Evolutionary conservation across 306 rosid genomes (phyloP).

Genomic region (Carpinus viminea): DNA sequence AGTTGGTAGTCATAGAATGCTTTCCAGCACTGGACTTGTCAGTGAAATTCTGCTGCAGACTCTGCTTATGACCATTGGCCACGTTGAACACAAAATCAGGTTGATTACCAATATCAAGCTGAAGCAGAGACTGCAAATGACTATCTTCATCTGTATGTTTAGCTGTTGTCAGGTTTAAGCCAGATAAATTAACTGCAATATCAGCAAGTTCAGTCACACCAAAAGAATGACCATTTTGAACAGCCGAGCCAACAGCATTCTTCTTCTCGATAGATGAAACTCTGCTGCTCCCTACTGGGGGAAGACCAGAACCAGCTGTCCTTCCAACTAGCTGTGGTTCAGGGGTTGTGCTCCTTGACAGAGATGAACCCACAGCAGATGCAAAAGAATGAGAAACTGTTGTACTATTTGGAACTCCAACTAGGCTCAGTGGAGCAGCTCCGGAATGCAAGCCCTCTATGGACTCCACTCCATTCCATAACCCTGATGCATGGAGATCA

Average conservation of each 20-base stretch:
- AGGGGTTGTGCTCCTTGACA: constrained; percentile 72
- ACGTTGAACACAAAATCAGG: constrained; percentile 50
- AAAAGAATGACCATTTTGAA: constrained; percentile 53
- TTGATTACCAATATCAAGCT: constrained; percentile 49
- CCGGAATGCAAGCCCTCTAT: constrained; percentile 60
- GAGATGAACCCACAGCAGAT: constrained; percentile 58
- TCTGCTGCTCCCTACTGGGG: constrained; percentile 65
- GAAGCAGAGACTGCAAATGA: constrained; percentile 60
- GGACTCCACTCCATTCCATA: constrained; percentile 49
- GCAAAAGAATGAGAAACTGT: constrained; percentile 51
- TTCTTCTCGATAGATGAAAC: constrained; percentile 49
- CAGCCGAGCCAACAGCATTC: constrained; percentile 43
- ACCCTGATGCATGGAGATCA: constrained; percentile 40
- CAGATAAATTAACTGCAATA: constrained; percentile 57
- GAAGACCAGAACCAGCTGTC: constrained; percentile 57
- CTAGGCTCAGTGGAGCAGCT: constrained; percentile 47
- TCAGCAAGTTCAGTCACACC: constrained; percentile 56
- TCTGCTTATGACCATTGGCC: constrained; percentile 37
- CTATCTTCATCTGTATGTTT: constrained; percentile 61
- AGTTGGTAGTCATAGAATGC: constrained; percentile 23
- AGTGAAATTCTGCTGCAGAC: constrained; percentile 35
- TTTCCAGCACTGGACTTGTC: constrained; percentile 28
- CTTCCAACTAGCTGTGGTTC: constrained; percentile 72
- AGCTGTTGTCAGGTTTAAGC: constrained; percentile 60
- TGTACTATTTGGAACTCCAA: constrained; percentile 59